These are phyloP conservation scores for Catharanthus roseus DNA, from an alignment of 257 asterid genomes.

Conservation along the genomic window DNA sequence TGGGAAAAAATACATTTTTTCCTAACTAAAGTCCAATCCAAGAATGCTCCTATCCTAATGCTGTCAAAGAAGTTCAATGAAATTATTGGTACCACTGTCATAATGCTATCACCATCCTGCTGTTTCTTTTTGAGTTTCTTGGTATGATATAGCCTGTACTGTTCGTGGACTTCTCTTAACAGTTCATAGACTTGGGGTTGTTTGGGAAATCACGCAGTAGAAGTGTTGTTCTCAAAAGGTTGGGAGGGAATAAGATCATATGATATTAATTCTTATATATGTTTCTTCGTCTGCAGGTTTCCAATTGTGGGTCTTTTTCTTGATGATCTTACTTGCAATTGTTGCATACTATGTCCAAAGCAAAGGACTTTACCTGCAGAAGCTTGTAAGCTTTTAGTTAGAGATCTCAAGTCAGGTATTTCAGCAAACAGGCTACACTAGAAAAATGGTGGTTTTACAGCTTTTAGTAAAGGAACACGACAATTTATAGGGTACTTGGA, in stretches of 20 bases:
- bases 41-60: not conserved
- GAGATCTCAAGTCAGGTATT: too few relatives aligned
- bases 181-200: not conserved
- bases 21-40: too few relatives aligned
- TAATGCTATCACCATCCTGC: not conserved
- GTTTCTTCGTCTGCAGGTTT: constrained; percentile 37
- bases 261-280: not conserved
- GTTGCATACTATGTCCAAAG: constrained; percentile 42
- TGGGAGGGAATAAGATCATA: not conserved
- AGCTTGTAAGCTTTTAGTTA: not conserved
- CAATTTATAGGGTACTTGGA: too few relatives aligned
- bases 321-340: constrained; percentile 50
- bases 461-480: not conserved
- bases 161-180: not conserved
- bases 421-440: too few relatives aligned
- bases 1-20: too few relatives aligned
- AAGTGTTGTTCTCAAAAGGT: not conserved
- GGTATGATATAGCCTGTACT: not conserved
- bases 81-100: not conserved
- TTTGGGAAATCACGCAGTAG: not conserved
- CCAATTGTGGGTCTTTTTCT: constrained; percentile 51
- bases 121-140: not conserved
- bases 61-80: not conserved
- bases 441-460: too few relatives aligned
- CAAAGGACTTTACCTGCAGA: constrained; percentile 30